Base-by-base conservation (phyloP, 2,329 filamentous ascomycete species). In the Alternaria gansuensis region DNA sequence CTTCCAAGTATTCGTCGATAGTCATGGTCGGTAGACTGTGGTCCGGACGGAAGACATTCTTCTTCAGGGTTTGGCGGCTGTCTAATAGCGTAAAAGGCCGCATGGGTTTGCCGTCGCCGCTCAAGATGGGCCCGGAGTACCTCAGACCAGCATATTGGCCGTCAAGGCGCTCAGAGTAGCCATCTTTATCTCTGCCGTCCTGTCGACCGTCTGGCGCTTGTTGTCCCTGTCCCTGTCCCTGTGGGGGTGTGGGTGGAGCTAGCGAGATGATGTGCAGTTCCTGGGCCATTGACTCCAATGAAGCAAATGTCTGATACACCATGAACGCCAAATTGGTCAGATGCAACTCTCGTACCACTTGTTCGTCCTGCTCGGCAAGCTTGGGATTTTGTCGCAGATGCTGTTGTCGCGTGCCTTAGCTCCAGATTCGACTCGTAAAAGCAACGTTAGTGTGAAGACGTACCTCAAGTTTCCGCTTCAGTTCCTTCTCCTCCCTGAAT, bases 1-100 rank as follows among this genome's bases (percentile, higher is more conserved):
- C 94, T 51, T 96, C 95, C 14, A 99, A 82, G 73, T 98, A 99
- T 80, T 99, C 95, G 69, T 99, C 95, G 62, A 99, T 97, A 1
- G 88, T 91, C 95, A 99, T 98, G 3, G 95, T 98, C 0, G 95
- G 95, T 58, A 99, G 81, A 78, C 92, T 97, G 76, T 99, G 95
- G 7, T 95, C 92, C 0, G 92, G 87, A 54, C 91, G 85, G 78
- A 99, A 99, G 0, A 99, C 94, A 3, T 90, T 90, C 58, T 88
- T 84, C 60, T 88, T 86, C 59, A 97, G 78, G 61, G 92, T 88
- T 62, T 92, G 87, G 36, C 95, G 86, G 65, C 84, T 89, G 59
- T 90, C 89, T 4, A 96, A 83, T 23, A 99, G 83, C 1, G 93
- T 97, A 72, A 99, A 98, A 0, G 94, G 94, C 68, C 93, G 88